Evolutionary conservation across 1,139 yeast species (phyloP).

Genomic region (Pneumocystis oryctolagi): DNA sequence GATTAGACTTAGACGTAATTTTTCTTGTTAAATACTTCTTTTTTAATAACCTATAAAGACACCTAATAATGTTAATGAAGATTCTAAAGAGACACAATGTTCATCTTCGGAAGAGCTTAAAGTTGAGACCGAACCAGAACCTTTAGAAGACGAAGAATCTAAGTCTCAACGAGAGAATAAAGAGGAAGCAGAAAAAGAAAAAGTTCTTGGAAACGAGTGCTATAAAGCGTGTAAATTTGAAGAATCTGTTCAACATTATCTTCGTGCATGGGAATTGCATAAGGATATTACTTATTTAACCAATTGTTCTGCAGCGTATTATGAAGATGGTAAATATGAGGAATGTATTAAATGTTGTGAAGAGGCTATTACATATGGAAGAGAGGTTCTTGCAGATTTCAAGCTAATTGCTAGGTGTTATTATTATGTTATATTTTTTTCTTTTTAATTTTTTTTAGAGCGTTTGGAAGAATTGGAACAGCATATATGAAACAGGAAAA

Average conservation of each 20-base stretch:
- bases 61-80: slow-evolving; percentile 13
- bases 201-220: slow-evolving; percentile 71
- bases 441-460: slow-evolving; percentile 1
- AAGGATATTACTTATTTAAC: slow-evolving; percentile 86
- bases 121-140: slow-evolving; percentile 20
- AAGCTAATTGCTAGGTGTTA: slow-evolving; percentile 71
- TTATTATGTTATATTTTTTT: not conserved
- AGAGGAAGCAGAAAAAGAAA: slow-evolving; percentile 58
- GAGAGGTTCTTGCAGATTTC: slow-evolving; percentile 83
- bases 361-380: slow-evolving; percentile 73
- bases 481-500: slow-evolving; percentile 63
- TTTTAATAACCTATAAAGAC: not conserved
- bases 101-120: slow-evolving; percentile 17
- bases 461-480: slow-evolving; percentile 84
- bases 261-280: slow-evolving; percentile 69
- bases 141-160: slow-evolving; percentile 19
- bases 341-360: slow-evolving; percentile 68
- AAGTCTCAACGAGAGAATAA: slow-evolving; percentile 30
- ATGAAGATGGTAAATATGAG: slow-evolving; percentile 84
- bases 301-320: slow-evolving; percentile 96
- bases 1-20: slow-evolving; percentile 43
- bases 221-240: slow-evolving; percentile 84
- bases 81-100: slow-evolving; percentile 15
- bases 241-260: slow-evolving; percentile 76
- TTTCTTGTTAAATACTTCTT: not conserved